Conservation (phyloP, 768 basidiomycete genomes). For the Boletus barrowsii region DNA sequence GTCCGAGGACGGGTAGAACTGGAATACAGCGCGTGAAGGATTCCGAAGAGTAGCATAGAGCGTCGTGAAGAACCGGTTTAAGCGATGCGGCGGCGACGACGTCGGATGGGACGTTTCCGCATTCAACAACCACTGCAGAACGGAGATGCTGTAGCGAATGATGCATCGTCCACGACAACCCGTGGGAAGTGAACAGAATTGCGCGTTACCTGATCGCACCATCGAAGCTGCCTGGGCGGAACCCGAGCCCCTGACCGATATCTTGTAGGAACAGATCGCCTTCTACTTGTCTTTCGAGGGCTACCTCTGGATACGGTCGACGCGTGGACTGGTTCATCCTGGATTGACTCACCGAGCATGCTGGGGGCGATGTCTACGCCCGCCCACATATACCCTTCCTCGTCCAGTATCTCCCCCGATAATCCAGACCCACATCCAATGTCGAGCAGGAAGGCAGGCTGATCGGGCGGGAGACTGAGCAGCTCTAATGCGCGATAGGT, state of each 20-base stretch:
- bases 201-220: constrained; percentile 84
- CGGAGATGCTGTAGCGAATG: constrained; percentile 73
- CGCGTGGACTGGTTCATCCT: not conserved
- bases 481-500: constrained; percentile 93
- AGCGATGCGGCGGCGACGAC: constrained; percentile 84
- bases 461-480: constrained; percentile 72
- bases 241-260: constrained; percentile 97
- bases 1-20: constrained; percentile 96
- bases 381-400: constrained; percentile 90
- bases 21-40: constrained; percentile 82
- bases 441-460: constrained; percentile 86
- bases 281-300: constrained; percentile 90
- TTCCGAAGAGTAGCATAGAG: constrained; percentile 83
- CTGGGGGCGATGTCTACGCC: constrained; percentile 94
- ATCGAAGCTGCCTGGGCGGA: constrained; percentile 95
- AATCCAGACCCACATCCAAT: constrained; percentile 98
- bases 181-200: not conserved
- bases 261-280: constrained; percentile 97
- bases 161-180: not conserved
- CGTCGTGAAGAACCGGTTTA: constrained; percentile 88
- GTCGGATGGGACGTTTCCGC: constrained; percentile 89
- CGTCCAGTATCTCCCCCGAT: constrained; percentile 93
- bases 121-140: constrained; percentile 98
- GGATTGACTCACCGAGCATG: constrained; percentile 76
- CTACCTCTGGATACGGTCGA: constrained; percentile 64